Evolutionary conservation across 768 basidiomycete genomes (phyloP).

Genomic region (Lactarius sp.): DNA sequence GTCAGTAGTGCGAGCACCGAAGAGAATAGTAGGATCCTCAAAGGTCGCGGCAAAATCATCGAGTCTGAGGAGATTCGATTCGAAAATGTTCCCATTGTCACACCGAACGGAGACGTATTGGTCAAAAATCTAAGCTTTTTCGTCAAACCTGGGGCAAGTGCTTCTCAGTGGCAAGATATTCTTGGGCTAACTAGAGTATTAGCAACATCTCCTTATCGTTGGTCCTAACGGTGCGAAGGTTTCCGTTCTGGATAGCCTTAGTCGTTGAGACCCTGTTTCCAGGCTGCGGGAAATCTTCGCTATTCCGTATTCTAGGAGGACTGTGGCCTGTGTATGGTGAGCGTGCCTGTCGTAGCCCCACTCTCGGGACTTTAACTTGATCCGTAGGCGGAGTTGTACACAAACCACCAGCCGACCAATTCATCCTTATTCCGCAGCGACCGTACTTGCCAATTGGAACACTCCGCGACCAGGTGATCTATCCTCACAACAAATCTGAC

Average conservation of each 20-base stretch:
- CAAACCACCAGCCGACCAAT: conserved; percentile 83
- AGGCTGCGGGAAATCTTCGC: conserved; percentile 85
- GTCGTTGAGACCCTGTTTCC: conserved; percentile 4
- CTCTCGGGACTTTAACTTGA: not conserved
- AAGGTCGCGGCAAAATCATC: conserved; percentile 71
- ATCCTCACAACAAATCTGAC: conserved; percentile 77
- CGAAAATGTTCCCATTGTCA: conserved; percentile 90
- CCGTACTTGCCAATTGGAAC: conserved; percentile 95
- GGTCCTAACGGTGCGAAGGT: conserved; percentile 76
- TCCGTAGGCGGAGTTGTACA: conserved; percentile 63
- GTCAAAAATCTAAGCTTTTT: conserved; percentile 81
- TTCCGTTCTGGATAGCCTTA: not conserved
- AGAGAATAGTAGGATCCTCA: conserved; percentile 71
- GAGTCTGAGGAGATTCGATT: conserved; percentile 89
- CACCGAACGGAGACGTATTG: conserved; percentile 92
- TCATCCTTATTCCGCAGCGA: conserved; percentile 93
- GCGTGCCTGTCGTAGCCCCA: not conserved
- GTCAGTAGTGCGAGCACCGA: conserved; percentile 68
- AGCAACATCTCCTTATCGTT: conserved; percentile 91
- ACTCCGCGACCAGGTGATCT: conserved; percentile 92
- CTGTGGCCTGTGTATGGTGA: conserved; percentile 82
- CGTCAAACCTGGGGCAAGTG: conserved; percentile 76
- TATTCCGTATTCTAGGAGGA: conserved; percentile 95
- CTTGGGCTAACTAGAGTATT: not conserved
- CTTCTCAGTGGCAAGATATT: not conserved